Base-by-base conservation (phyloP, 805 yeast species). In the Sporopachydermia quercuum region DNA sequence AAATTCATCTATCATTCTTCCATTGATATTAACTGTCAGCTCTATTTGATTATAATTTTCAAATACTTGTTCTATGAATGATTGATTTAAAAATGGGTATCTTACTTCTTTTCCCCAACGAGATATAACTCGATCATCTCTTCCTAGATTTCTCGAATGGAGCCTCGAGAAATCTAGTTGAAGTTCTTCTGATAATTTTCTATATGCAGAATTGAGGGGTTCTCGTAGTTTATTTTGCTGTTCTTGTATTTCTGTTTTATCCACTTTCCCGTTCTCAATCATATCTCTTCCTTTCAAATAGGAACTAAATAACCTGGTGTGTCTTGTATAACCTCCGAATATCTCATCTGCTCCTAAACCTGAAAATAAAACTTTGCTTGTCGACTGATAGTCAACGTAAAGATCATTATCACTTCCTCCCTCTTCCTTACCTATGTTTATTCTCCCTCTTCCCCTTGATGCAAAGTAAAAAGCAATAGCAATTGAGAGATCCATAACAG, bases 261-360 rank as follows among this genome's bases (percentile, higher is more conserved):
- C 15, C 16, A 8, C 39, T 40, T 6, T 16, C 13, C 30, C 30
- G 30, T 23, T 23, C n/a, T 23, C 30, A n/a, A n/a, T n/a, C 8
- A 8, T 23, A n/a, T 23, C 30, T 8, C 33, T 19, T 18, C 39
- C 34, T 34, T 40, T 5, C 11, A 4, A 4, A 5, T 18, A n/a
- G 33, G 8, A 15, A 37, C 39, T 16, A 15, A 54, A 52, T 4
- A 50, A 47, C 14, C 50, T 41, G 1, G 61, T 78, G 49, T 91
- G 93, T 36, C 96, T 68, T 16, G 94, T 82, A 55, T 91, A 91
- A 0, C 99, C 99, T 0, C 95, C 99, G 63, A 82, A 87, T 15
- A 91, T 60, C 57, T 91, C 99, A 60, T 91, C 99, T 0, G 98
- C 98, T 1, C 99, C 99, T 8, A 91, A 64, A 0, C 99, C 99